phyloP scores from a whole-genome alignment of 768 basidiomycete species.

The Tricholoma flavovirens region DNA sequence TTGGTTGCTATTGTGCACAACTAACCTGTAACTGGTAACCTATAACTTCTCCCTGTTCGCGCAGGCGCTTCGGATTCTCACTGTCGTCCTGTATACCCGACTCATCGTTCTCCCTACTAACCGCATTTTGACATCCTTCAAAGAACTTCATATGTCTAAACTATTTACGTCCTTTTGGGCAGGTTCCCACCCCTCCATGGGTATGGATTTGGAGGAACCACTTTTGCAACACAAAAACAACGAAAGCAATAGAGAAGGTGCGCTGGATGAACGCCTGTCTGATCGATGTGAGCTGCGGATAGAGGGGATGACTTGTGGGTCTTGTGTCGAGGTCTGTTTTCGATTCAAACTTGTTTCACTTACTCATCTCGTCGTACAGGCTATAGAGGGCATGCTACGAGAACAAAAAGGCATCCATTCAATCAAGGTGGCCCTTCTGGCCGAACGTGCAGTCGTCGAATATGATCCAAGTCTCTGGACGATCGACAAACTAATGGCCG shows the following conservation, averaged over 20 bases:
- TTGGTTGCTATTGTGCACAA: too few species aligned
- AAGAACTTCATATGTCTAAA: too few species aligned
- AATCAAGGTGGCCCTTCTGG: slow-evolving; percentile 93
- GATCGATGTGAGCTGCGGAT: slow-evolving; percentile 75
- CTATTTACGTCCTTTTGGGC: slow-evolving; percentile 15
- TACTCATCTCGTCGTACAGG: slow-evolving; percentile 30
- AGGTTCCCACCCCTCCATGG: slow-evolving; percentile 11
- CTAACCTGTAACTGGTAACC: too few species aligned
- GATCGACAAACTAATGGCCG: slow-evolving; percentile 69
- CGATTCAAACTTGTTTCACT: neutral
- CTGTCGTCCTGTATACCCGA: too few species aligned
- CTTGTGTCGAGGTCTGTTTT: slow-evolving; percentile 80
- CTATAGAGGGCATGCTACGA: slow-evolving; percentile 81
- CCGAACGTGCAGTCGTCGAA: slow-evolving; percentile 88
- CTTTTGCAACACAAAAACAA: slow-evolving; percentile 14
- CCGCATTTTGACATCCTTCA: too few species aligned
- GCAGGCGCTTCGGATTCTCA: too few species aligned
- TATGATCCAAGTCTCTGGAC: slow-evolving; percentile 84
- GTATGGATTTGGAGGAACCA: slow-evolving; percentile 15
- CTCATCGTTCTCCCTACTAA: too few species aligned
- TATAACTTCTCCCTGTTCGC: too few species aligned
- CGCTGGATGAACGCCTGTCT: slow-evolving; percentile 20
- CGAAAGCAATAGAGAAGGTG: slow-evolving; percentile 19
- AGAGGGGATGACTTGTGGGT: slow-evolving; percentile 87
- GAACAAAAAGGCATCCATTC: slow-evolving; percentile 85